Evolutionary conservation across 2,329 filamentous ascomycete genomes (phyloP), one percentile per base, ranked within the genome.

Genomic region (Trichophyton equinum): DNA sequence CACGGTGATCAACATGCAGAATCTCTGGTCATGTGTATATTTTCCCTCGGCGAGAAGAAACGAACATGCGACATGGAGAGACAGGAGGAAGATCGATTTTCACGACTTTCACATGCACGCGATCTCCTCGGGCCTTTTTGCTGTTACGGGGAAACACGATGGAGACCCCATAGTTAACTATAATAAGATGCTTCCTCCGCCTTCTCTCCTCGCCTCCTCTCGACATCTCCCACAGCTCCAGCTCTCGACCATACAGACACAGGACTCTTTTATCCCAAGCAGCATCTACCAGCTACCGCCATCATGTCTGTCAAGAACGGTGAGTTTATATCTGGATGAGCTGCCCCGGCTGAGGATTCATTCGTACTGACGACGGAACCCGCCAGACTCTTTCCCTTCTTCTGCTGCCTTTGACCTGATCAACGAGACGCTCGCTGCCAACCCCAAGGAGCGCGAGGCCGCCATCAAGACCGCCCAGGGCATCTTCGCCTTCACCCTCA

Each of bases 321-420:
- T 88, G 78, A 67, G 79, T 73, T 22, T 2, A 6, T 15, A 22
- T 11, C 22, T 11, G 42, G 3, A 38, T 3, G 11, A 2, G 8
- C 33, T 11, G 11, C 11, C 33, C 18, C 2, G 9, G 9, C 40
- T 20, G 30, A 13, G 8, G 6, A 5, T n/a, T 20, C 22, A 49
- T 9, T 9, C 20, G 2, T 25, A 27, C 46, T 51, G 46, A 51
- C 46, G 3, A 5, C 1, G 8, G 20, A 6, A 30, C 1, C 20
- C 25, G 5, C 20, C 66, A 57, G 30, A 57, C 13, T 15, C 25
- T 67, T 96, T 96, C 78, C 92, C 94, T 66, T 85, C 92, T 71
- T 97, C 94, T 63, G 85, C 78, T 66, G 91, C 91, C 67, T 99
- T 99, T 76, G 94, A 99, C 73, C 81, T 80, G 70, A 96, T 99